Evolutionary conservation across 2,329 filamentous ascomycete species (phyloP).

Genomic region (Davidsoniella eucalypti): DNA sequence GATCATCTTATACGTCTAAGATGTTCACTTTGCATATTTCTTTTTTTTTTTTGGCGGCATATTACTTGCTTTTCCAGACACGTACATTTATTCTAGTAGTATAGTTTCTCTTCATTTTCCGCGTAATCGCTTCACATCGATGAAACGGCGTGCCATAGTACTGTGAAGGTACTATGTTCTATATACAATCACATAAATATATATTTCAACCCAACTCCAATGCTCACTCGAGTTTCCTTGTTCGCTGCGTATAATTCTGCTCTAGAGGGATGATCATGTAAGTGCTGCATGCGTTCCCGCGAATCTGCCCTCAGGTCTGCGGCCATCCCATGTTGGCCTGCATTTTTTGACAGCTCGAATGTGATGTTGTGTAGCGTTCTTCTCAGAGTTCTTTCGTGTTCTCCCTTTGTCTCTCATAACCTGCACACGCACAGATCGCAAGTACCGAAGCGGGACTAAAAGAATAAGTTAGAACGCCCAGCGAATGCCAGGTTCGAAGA

Average conservation of each 20-base stretch:
- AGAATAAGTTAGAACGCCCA: too few species aligned
- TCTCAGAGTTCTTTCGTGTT: not conserved
- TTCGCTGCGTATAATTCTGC: not conserved
- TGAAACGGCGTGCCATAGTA: not conserved
- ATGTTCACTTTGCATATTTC: not conserved
- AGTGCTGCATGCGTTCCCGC: not conserved
- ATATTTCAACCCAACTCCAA: too few species aligned
- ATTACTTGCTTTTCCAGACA: too few species aligned
- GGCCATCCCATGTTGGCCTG: conserved; percentile 1
- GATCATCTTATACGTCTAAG: not conserved
- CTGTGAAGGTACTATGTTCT: not conserved
- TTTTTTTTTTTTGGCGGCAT: too few species aligned
- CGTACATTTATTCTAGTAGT: too few species aligned
- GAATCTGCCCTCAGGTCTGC: not conserved
- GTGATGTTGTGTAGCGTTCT: too few species aligned
- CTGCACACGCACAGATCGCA: not conserved
- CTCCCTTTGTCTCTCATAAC: not conserved
- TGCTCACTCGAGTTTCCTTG: too few species aligned
- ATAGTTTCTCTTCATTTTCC: conserved; percentile 1
- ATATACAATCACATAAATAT: not conserved
- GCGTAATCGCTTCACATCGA: not conserved
- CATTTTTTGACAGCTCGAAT: too few species aligned
- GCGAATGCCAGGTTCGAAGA: too few species aligned
- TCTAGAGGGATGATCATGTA: too few species aligned
- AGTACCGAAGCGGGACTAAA: too few species aligned